Conservation (phyloP, 768 basidiomycete genomes). For the Gymnopilus junonius region DNA sequence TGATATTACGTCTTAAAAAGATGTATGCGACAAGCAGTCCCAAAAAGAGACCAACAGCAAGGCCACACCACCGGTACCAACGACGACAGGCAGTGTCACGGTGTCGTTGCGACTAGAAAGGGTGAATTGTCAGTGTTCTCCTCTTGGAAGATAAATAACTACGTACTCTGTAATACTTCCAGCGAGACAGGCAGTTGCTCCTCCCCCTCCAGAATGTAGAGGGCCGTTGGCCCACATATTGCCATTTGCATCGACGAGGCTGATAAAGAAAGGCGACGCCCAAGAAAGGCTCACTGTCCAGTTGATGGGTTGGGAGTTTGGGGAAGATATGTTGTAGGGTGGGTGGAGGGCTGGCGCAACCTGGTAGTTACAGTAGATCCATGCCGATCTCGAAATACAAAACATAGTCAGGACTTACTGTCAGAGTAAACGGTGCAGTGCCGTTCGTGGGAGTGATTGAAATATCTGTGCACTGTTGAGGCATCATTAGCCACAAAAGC, state of each 20-base stretch:
- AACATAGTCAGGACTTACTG: constrained; percentile 42
- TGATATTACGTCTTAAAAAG: constrained; percentile 34
- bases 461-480: constrained; percentile 60
- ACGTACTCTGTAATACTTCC: constrained; percentile 27
- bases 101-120: constrained; percentile 3
- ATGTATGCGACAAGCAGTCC: constrained; percentile 37
- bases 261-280: constrained; percentile 60
- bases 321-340: constrained; percentile 58
- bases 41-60: constrained; percentile 38
- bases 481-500: background rate
- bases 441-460: constrained; percentile 57
- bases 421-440: constrained; percentile 61
- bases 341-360: constrained; percentile 65
- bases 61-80: constrained; percentile 44
- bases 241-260: constrained; percentile 54
- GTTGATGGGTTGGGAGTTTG: constrained; percentile 46
- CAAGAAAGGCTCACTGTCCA: constrained; percentile 63
- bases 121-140: background rate
- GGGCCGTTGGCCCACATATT: constrained; percentile 62
- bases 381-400: background rate
- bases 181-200: constrained; percentile 47
- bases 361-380: constrained; percentile 35
- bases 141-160: background rate
- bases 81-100: constrained; percentile 29
- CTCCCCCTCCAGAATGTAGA: constrained; percentile 57